phyloP scores from a whole-genome alignment of 2,329 filamentous ascomycete genomes.

The Aspergillus tubingensis region DNA sequence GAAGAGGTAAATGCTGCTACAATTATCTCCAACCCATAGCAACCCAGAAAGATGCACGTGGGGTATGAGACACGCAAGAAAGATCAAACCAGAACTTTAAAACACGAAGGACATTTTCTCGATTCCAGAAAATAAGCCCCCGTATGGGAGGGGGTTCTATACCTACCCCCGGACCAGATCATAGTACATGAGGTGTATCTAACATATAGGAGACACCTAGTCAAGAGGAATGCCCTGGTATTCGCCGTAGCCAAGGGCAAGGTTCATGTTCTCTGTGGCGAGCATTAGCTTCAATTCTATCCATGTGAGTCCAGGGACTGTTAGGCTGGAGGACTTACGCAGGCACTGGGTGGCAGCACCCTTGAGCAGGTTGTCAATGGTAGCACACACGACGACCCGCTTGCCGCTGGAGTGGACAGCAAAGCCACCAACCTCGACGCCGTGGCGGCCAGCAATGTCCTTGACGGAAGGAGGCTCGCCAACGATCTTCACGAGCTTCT shows the following conservation, averaged over 20 bases:
- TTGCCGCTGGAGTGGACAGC: constrained; percentile 88
- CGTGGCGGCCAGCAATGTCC: constrained; percentile 79
- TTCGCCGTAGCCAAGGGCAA: constrained; percentile 83
- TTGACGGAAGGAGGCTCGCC: constrained; percentile 87
- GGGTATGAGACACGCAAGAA: constrained; percentile 31
- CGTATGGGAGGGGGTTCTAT: constrained; percentile 15
- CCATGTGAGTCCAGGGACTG: background rate
- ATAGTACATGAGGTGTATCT: constrained; percentile 21
- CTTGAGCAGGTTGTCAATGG: constrained; percentile 92
- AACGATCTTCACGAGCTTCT: constrained; percentile 90
- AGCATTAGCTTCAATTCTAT: background rate
- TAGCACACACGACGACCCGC: constrained; percentile 90
- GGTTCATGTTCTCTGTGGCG: constrained; percentile 80
- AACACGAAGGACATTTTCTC: constrained; percentile 14
- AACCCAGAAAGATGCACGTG: constrained; percentile 30
- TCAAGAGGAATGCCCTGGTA: constrained; percentile 79
- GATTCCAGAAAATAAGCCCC: constrained; percentile 14
- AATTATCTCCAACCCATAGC: constrained; percentile 29
- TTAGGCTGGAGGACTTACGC: constrained; percentile 60
- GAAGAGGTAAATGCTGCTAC: constrained; percentile 21
- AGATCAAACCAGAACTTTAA: constrained; percentile 12
- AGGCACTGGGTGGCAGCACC: constrained; percentile 90
- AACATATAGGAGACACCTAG: constrained; percentile 30
- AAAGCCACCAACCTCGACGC: constrained; percentile 91
- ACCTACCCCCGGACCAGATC: constrained; percentile 21